Evolutionary conservation across 2,329 filamentous ascomycete species (phyloP), one percentile per base, ranked within the genome.

Genomic region (Fusarium gaditjirri): DNA sequence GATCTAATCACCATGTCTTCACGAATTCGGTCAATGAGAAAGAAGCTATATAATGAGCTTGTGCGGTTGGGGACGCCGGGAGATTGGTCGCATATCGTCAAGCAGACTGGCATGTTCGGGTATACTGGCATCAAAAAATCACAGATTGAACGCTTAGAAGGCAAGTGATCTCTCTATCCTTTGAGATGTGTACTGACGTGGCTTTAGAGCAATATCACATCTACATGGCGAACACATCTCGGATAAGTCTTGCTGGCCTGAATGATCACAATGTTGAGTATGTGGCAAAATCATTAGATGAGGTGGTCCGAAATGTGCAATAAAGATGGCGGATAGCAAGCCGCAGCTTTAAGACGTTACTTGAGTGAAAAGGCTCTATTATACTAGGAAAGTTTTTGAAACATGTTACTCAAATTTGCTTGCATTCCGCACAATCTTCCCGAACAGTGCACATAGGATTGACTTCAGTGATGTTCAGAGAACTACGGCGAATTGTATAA

Each of bases 101-200:
- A 76, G 25, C 82, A 84, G 59, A 81, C 72, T 16, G 82, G 82
- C 33, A 84, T 84, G 82, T 84, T 84, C 71, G 79, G 78, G 0
- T 83, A 81, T 63, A 87, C 86, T 1, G 88, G 87, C 1, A 78
- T 90, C 66, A 84, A 68, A 8, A 83, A 85, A 65, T 65, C 78
- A 7, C 86, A 89, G 70, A 86, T 89, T 13, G 68, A 69, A 7
- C 65, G 70, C 2, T 65, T 81, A 1, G 78, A 81, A 75, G 76
- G 79, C 79, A 73, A 59, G 78, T 54, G 1, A 2, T 10, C 10
- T 8, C 1, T 0, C 0, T 11, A 2, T 3, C 0, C 8, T 9
- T 1, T 3, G 0, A 5, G 10, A 3, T 19, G 1, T 0, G 1
- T 10, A 12, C 57, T 74, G 12, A 74, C 29, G 2, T 3, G 3